phyloP scores from a whole-genome alignment of 495 filamentous ascomycete genomes.

The Beverwykella pulmonaria region DNA sequence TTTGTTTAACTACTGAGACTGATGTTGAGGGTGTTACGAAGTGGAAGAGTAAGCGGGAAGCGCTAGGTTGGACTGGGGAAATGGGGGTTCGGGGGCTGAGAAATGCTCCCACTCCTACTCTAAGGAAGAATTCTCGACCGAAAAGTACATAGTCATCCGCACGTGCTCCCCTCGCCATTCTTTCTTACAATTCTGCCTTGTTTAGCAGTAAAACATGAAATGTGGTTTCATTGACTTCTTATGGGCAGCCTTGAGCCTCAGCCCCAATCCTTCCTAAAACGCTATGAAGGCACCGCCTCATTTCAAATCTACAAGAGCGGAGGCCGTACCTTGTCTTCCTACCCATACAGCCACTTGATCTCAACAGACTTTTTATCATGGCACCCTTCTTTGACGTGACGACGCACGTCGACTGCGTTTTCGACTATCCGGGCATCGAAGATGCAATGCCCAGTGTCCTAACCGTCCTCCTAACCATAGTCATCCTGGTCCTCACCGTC shows the following conservation, averaged over 20 bases:
- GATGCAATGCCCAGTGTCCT: background rate
- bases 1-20: no score
- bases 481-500: background rate
- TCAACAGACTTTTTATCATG: background rate
- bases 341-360: background rate
- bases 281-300: no score
- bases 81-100: background rate
- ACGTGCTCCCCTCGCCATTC: no score
- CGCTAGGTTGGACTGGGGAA: background rate
- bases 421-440: background rate
- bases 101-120: background rate
- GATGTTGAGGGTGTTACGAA: no score
- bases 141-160: no score
- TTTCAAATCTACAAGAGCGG: no score
- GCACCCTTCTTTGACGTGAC: background rate
- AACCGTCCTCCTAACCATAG: background rate
- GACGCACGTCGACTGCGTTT: background rate
- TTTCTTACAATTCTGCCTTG: no score
- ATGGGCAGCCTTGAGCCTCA: no score
- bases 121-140: no score
- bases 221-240: no score
- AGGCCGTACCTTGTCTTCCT: background rate
- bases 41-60: background rate
- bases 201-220: no score
- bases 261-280: no score